Evolutionary conservation across 2,329 filamentous ascomycete species (phyloP).

Genomic region (Ramularia endophylla): DNA sequence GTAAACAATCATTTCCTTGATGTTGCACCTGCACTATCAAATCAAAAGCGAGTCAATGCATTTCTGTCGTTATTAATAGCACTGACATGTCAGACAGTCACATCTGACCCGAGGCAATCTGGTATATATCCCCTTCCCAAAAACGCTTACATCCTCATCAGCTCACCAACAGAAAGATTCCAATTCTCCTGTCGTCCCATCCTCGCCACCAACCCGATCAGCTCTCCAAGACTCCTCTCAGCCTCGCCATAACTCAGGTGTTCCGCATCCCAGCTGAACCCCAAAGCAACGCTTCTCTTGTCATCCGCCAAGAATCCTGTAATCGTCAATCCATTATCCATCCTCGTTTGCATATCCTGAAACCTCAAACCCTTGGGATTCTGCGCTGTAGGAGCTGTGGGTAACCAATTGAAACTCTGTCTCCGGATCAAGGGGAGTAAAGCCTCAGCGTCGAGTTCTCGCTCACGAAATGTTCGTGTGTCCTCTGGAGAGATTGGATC

Average conservation of each 20-base stretch:
- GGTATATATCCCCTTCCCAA: too few species aligned
- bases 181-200: constrained; percentile 27
- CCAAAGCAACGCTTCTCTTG: constrained; percentile 25
- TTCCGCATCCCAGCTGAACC: constrained; percentile 30
- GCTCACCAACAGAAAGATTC: constrained; percentile 19
- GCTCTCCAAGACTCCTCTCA: constrained; percentile 21
- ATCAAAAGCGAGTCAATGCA: too few species aligned
- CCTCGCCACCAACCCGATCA: constrained; percentile 20
- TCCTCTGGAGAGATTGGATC: constrained; percentile 24
- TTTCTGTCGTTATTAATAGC: too few species aligned
- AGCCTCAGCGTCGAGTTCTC: constrained; percentile 27
- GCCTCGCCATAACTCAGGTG: constrained; percentile 26
- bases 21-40: too few species aligned
- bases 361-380: constrained; percentile 24
- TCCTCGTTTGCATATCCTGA: constrained; percentile 28
- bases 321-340: constrained; percentile 30
- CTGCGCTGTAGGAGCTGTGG: constrained; percentile 25
- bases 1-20: too few species aligned
- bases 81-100: too few species aligned
- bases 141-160: constrained; percentile 23
- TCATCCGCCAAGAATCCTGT: constrained; percentile 28
- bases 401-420: constrained; percentile 31
- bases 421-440: constrained; percentile 25
- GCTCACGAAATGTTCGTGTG: constrained; percentile 24
- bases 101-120: too few species aligned